A percentile compares a stretch with the other conserved stretches of the same genome.
These are phyloP conservation scores for Suhomyces xylopsoci DNA, from an alignment of 805 yeast genomes.

Conservation along the genomic window DNA sequence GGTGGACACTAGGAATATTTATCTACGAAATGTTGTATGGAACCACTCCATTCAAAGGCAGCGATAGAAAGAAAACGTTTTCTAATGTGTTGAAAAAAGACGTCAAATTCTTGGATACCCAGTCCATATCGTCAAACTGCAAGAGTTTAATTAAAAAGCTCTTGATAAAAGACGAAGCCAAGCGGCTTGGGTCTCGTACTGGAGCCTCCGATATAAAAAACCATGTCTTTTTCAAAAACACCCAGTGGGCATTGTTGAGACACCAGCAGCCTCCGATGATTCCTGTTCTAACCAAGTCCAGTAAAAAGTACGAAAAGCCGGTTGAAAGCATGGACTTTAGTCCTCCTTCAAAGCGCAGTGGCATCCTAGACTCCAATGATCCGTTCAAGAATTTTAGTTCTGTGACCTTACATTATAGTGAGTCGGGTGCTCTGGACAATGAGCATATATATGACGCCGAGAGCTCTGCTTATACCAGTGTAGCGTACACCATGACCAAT, in stretches of 20 bases:
- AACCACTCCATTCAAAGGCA: constrained; percentile 94
- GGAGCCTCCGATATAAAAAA: constrained; percentile 95
- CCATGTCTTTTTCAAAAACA: constrained; percentile 86
- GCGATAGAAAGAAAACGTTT: constrained; percentile 83
- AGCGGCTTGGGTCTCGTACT: constrained; percentile 83
- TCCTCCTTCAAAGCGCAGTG: neutral
- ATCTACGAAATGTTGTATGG: constrained; percentile 94
- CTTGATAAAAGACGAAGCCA: constrained; percentile 82
- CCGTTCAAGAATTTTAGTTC: constrained; percentile 87
- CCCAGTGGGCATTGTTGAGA: constrained; percentile 93
- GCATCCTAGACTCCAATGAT: constrained; percentile 45
- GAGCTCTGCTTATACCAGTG: constrained; percentile 44
- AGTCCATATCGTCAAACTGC: constrained; percentile 68
- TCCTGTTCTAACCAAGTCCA: constrained; percentile 59
- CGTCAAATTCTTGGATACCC: constrained; percentile 70
- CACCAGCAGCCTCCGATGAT: constrained; percentile 95
- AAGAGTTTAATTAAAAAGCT: constrained; percentile 76
- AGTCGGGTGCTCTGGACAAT: constrained; percentile 35
- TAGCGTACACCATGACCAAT: constrained; percentile 52
- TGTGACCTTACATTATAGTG: constrained; percentile 78
- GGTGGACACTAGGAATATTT: constrained; percentile 98
- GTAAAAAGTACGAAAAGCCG: constrained; percentile 10
- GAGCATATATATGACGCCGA: constrained; percentile 47
- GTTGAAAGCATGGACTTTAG: constrained; percentile 12
- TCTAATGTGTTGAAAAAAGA: constrained; percentile 83